Base-by-base conservation (phyloP, 768 basidiomycete species). In the Lactarius psammicola region DNA sequence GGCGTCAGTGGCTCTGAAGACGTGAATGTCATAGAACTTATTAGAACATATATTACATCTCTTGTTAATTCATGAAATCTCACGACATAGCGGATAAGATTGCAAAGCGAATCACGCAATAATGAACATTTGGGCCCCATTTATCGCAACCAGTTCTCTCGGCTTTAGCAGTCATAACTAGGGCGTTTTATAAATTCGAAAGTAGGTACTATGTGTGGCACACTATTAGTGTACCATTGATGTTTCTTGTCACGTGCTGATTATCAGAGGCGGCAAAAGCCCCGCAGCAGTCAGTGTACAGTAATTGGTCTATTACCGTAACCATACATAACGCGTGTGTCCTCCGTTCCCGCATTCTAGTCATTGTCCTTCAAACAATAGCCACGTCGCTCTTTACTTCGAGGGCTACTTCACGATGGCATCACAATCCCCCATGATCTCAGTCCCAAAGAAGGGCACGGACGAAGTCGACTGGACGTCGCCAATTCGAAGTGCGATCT, bases 401-500 rank as follows among this genome's bases (percentile, higher is more conserved):
- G 28, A 30, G 56, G 38, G 28, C 31, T 59, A 42, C 49, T 42
- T 46, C 61, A 73, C 65, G 31, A 90, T 90, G 88, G 84, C 88
- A 56, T 82, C 86, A 75, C 89, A 93, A 77, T 88, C 90, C 55
- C 94, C 94, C 15, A 89, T 93, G 84, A 89, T 96, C 68, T 85
- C 93, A 15, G 92, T 98, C 44, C 95, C 96, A 0, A 89, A 84
- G 80, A 99, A 99, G 82, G 80, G 84, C n/a, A 97, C 97, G 0
- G 89, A 94, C 18, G 96, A 98, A 71, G 95, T 96, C 31, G 97
- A 99, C 79, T 98, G 95, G 91, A 90, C 95, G 1, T 83, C 84
- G 0, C 92, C 94, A 2, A 92, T 98, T 68, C 86, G 90, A 34
- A 86, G 80, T 69, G 81, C 94, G 53, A 95, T 99, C 76, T 83